These are phyloP conservation scores for Candida coleopterorum DNA, from an alignment of 805 yeast species.

Conservation along the genomic window DNA sequence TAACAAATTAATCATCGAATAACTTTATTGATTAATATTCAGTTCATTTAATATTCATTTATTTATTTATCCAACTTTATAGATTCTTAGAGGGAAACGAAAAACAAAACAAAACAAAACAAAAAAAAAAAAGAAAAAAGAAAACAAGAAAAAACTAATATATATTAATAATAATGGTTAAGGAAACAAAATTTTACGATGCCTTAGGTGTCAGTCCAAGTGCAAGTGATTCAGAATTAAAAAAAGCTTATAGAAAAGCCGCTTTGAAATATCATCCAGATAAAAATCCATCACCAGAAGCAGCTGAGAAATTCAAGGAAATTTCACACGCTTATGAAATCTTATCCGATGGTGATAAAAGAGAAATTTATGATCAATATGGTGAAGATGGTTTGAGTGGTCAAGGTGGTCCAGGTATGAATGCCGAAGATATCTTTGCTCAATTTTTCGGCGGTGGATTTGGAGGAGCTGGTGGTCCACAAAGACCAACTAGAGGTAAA, in stretches of 20 bases:
- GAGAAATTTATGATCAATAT: conserved; percentile 80
- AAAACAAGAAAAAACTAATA: too few species aligned
- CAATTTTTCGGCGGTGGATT: conserved; percentile 76
- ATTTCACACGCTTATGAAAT: conserved; percentile 83
- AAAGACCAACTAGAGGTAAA: conserved; percentile 84
- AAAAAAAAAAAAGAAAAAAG: too few species aligned
- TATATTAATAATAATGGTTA: conserved; percentile 49
- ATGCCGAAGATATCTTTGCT: conserved; percentile 69
- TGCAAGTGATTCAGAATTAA: conserved; percentile 51
- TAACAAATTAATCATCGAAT: too few species aligned
- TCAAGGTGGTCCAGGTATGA: conserved; percentile 60
- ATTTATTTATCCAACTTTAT: too few species aligned
- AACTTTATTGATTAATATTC: too few species aligned
- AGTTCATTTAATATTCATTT: too few species aligned
- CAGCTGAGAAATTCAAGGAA: conserved; percentile 93
- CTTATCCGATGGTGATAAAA: conserved; percentile 82
- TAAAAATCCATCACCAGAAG: conserved; percentile 66
- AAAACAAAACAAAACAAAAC: too few species aligned
- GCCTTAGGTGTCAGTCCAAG: conserved; percentile 64
- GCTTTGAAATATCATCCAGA: conserved; percentile 41
- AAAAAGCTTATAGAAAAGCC: conserved; percentile 29
- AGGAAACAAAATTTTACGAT: conserved; percentile 75
- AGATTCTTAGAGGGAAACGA: too few species aligned
- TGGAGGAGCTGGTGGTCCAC: conserved; percentile 48
- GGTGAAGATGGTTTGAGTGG: conserved; percentile 92